phyloP scores from a whole-genome alignment of 1,139 yeast species.

The Pichia cactophila region DNA sequence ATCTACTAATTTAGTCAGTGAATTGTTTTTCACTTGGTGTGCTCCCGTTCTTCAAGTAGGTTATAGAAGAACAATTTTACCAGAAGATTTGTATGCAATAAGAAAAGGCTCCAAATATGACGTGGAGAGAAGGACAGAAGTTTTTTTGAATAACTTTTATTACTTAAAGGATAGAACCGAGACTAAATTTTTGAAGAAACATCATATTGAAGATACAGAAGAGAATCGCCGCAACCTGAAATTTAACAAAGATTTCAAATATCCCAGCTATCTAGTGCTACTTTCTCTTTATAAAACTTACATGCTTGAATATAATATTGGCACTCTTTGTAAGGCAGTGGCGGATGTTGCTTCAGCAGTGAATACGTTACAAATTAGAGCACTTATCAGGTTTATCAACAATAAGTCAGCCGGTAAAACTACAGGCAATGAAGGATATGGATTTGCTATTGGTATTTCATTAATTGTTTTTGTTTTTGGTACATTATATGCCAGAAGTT shows the following conservation, averaged over 20 bases:
- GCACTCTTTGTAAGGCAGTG: slow-evolving; percentile 36
- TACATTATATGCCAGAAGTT: slow-evolving; percentile 39
- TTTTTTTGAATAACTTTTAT: slow-evolving; percentile 34
- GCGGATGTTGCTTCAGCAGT: slow-evolving; percentile 47
- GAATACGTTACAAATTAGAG: slow-evolving; percentile 42
- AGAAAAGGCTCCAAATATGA: slow-evolving; percentile 37
- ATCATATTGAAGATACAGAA: slow-evolving; percentile 19
- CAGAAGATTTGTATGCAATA: slow-evolving; percentile 53
- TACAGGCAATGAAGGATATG: slow-evolving; percentile 41
- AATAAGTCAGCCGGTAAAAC: slow-evolving; percentile 31
- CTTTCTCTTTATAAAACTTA: slow-evolving; percentile 51
- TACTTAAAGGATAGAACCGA: slow-evolving; percentile 31
- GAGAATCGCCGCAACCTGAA: slow-evolving; percentile 21
- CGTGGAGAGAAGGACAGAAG: slow-evolving; percentile 39
- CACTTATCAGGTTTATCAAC: slow-evolving; percentile 45
- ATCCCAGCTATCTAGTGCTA: slow-evolving; percentile 37
- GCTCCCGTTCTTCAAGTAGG: slow-evolving; percentile 53
- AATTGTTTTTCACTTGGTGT: slow-evolving; percentile 51
- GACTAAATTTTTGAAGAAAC: slow-evolving; percentile 24
- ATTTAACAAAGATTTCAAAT: slow-evolving; percentile 24
- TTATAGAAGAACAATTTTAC: slow-evolving; percentile 57
- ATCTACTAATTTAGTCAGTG: slow-evolving; percentile 30
- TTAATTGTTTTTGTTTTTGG: slow-evolving; percentile 36
- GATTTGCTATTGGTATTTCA: slow-evolving; percentile 52
- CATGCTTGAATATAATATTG: slow-evolving; percentile 40